These are phyloP conservation scores for Fusarium pseudograminearum DNA, from an alignment of 2,329 filamentous ascomycete genomes.

Conservation along the genomic window DNA sequence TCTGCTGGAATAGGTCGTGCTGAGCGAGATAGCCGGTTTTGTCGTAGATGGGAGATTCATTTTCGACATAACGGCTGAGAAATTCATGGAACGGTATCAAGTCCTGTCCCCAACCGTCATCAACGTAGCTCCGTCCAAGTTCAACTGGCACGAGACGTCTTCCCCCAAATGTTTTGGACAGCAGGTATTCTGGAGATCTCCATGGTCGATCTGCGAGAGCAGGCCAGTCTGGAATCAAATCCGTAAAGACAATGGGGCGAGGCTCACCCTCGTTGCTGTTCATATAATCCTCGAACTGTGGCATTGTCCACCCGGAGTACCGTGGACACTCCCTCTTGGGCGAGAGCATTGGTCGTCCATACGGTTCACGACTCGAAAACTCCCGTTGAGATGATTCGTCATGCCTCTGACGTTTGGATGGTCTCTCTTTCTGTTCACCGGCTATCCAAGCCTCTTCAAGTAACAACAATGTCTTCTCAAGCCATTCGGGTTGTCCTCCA, in stretches of 20 bases:
- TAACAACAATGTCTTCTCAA: conserved; percentile 63
- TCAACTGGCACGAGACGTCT: conserved; percentile 87
- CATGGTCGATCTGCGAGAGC: conserved; percentile 77
- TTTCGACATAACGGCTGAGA: conserved; percentile 68
- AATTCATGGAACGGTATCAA: conserved; percentile 82
- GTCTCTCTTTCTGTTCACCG: conserved; percentile 27
- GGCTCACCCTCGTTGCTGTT: conserved; percentile 57
- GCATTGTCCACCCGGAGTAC: conserved; percentile 62
- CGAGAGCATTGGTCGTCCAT: conserved; percentile 46
- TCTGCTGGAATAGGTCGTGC: conserved; percentile 86
- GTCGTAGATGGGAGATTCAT: conserved; percentile 37
- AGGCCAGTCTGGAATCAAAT: conserved; percentile 76
- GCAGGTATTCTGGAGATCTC: conserved; percentile 79
- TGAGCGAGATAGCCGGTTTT: conserved; percentile 86
- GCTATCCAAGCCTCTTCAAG: conserved; percentile 52
- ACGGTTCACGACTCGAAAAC: conserved; percentile 50
- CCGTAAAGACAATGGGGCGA: conserved; percentile 76
- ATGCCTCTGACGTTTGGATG: conserved; percentile 40
- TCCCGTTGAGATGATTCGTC: conserved; percentile 1
- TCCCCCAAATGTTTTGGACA: conserved; percentile 79
- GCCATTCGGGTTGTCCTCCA: conserved; percentile 61
- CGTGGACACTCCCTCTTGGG: conserved; percentile 45
- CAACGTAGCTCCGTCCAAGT: conserved; percentile 87
- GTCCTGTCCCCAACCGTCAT: conserved; percentile 84
- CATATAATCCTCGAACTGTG: conserved; percentile 72